Conservation (phyloP, 768 basidiomycete species). For the Tubosaeta sp. region DNA sequence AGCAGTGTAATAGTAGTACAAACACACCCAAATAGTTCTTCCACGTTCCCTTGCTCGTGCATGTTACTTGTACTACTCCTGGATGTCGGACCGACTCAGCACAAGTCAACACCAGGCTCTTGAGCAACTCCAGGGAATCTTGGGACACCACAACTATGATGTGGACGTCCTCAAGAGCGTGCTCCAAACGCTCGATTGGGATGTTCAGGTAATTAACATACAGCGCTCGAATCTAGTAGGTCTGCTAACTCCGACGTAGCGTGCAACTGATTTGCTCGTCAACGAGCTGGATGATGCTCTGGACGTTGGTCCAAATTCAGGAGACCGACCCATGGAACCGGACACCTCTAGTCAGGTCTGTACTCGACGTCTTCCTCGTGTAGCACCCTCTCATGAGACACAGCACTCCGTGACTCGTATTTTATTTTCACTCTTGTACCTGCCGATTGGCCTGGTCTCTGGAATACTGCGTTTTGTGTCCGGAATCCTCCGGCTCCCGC, state of each 20-base stretch:
- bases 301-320: background rate
- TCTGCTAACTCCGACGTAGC: background rate
- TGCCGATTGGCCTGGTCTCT: constrained; percentile 58
- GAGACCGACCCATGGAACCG: background rate
- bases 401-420: constrained; percentile 8
- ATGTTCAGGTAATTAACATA: background rate
- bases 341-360: constrained; percentile 8
- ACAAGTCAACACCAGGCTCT: constrained; percentile 11
- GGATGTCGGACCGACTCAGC: background rate
- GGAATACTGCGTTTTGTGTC: constrained; percentile 63
- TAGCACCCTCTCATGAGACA: background rate
- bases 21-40: background rate
- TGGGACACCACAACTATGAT: background rate
- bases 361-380: background rate
- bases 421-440: constrained; percentile 41
- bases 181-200: background rate
- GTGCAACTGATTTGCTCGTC: background rate
- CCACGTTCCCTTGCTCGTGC: background rate
- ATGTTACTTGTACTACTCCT: background rate
- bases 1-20: constrained; percentile 44
- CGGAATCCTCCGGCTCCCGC: constrained; percentile 59
- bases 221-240: background rate
- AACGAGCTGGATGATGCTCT: background rate
- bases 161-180: background rate
- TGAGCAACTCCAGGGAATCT: constrained; percentile 10